Evolutionary conservation across 768 basidiomycete species (phyloP).

Genomic region (Fomitopsis serialis): DNA sequence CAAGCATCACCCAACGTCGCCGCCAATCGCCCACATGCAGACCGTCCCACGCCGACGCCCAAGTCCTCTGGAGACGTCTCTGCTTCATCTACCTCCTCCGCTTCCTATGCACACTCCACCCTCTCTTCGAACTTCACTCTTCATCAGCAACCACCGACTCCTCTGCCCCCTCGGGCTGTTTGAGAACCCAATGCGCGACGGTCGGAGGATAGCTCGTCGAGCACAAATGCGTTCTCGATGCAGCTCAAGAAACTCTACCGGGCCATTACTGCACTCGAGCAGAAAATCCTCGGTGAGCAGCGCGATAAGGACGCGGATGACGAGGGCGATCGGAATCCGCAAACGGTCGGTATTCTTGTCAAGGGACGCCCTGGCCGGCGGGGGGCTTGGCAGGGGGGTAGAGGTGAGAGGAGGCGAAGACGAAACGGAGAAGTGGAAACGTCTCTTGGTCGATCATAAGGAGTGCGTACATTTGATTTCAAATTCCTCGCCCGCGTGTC

Average conservation of each 20-base stretch:
- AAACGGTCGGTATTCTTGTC: conserved; percentile 37
- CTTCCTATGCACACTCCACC: conserved; percentile 55
- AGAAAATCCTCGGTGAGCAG: conserved; percentile 52
- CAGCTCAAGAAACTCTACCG: conserved; percentile 84
- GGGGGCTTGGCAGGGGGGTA: conserved; percentile 7
- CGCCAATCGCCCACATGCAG: conserved; percentile 4
- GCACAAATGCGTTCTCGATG: conserved; percentile 62
- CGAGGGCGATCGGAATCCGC: conserved; percentile 19
- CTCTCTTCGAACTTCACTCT: conserved; percentile 68
- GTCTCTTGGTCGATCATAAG: conserved; percentile 76
- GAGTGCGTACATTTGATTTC: conserved; percentile 43
- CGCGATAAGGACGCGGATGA: conserved; percentile 27
- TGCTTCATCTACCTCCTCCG: conserved; percentile 67
- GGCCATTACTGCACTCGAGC: conserved; percentile 74
- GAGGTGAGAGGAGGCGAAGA: conserved; percentile 41
- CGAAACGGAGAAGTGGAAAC: conserved; percentile 74
- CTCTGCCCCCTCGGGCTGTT: conserved; percentile 69
- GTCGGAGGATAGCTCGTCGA: conserved; percentile 31
- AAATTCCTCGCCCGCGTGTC: background rate
- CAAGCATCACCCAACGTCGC: conserved; percentile 18
- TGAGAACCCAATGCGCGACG: conserved; percentile 48
- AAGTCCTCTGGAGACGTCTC: conserved; percentile 68
- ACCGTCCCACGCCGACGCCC: conserved; percentile 45
- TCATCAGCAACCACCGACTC: conserved; percentile 75
- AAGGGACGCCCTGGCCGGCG: conserved; percentile 24